Conservation (phyloP, 306 rosid genomes). For the Vigna angularis region DNA sequence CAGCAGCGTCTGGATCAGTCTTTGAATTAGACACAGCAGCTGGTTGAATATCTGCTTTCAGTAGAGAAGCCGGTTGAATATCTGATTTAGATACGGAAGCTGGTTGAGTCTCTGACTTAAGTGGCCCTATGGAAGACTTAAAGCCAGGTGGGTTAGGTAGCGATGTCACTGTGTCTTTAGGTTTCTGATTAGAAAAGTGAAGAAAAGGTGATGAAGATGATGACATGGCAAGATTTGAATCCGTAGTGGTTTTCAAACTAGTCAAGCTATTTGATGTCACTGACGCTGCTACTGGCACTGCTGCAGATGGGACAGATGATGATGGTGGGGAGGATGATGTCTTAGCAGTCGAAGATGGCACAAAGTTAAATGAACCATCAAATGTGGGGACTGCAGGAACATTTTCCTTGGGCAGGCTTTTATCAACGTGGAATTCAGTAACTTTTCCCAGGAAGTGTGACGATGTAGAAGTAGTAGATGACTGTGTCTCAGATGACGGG, state of each 20-base stretch:
- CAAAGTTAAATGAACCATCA: slow-evolving; percentile 52
- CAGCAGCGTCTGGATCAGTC: slow-evolving; percentile 49
- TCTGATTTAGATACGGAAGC: slow-evolving; percentile 26
- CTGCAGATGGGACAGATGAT: slow-evolving; percentile 47
- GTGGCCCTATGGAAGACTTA: slow-evolving; percentile 47
- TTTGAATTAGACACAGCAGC: slow-evolving; percentile 39
- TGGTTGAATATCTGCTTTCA: slow-evolving; percentile 44
- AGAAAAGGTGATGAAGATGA: slow-evolving; percentile 48
- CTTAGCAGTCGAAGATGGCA: slow-evolving; percentile 32
- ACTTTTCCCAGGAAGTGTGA: slow-evolving; percentile 38
- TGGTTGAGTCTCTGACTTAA: slow-evolving; percentile 51
- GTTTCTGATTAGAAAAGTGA: slow-evolving; percentile 43
- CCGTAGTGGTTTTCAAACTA: slow-evolving; percentile 43
- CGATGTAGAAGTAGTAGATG: slow-evolving; percentile 44
- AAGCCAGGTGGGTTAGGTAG: slow-evolving; percentile 35
- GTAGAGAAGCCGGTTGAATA: slow-evolving; percentile 33
- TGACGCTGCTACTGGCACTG: slow-evolving; percentile 46
- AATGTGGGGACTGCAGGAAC: slow-evolving; percentile 41
- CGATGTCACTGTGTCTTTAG: slow-evolving; percentile 41
- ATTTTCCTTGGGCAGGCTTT: slow-evolving; percentile 52
- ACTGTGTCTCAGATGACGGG: slow-evolving; percentile 42
- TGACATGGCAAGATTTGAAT: slow-evolving; percentile 44
- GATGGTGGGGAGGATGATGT: slow-evolving; percentile 45
- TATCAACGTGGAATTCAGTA: slow-evolving; percentile 41
- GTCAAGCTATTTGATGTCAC: slow-evolving; percentile 47